Conservation (phyloP, 2,329 filamentous ascomycete genomes). For the Thelonectria rubi region DNA sequence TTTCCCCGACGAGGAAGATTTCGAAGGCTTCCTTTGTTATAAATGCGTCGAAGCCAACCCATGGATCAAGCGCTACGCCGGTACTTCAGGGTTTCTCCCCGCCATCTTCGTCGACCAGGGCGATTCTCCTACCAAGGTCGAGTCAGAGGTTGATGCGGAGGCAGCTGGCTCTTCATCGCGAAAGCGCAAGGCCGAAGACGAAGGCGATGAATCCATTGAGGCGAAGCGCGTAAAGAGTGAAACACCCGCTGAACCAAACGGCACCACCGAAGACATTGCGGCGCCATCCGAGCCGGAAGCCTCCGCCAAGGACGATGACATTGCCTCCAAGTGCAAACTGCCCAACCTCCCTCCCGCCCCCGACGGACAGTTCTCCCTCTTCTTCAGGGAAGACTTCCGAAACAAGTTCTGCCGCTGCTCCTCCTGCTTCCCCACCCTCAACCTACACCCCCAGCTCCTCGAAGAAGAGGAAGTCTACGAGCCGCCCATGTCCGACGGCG, state of each 20-base stretch:
- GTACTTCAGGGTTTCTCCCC: conserved; percentile 79
- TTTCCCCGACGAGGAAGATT: conserved; percentile 89
- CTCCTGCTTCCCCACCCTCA: conserved; percentile 79
- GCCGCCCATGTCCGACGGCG: conserved; percentile 80
- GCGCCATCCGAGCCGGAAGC: conserved; percentile 27
- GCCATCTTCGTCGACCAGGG: conserved; percentile 66
- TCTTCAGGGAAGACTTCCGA: conserved; percentile 82
- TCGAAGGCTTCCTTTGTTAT: conserved; percentile 92
- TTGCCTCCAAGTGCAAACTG: conserved; percentile 64
- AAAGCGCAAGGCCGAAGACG: conserved; percentile 74
- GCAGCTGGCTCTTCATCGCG: conserved; percentile 49
- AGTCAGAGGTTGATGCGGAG: conserved; percentile 23
- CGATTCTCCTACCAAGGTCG: conserved; percentile 2
- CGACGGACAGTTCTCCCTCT: conserved; percentile 76
- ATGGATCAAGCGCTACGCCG: conserved; percentile 92
- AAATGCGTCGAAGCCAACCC: conserved; percentile 88
- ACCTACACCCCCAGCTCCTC: conserved; percentile 79
- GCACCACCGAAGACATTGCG: not conserved
- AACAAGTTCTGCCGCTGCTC: conserved; percentile 83
- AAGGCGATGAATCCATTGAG: conserved; percentile 49
- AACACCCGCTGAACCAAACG: conserved; percentile 22
- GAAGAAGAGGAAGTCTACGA: conserved; percentile 97
- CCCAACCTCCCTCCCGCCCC: conserved; percentile 65
- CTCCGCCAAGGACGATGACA: conserved; percentile 23
- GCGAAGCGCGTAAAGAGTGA: conserved; percentile 65